Conservation (phyloP, 2,329 filamentous ascomycete species). For the Beauveria rudraprayagi region DNA sequence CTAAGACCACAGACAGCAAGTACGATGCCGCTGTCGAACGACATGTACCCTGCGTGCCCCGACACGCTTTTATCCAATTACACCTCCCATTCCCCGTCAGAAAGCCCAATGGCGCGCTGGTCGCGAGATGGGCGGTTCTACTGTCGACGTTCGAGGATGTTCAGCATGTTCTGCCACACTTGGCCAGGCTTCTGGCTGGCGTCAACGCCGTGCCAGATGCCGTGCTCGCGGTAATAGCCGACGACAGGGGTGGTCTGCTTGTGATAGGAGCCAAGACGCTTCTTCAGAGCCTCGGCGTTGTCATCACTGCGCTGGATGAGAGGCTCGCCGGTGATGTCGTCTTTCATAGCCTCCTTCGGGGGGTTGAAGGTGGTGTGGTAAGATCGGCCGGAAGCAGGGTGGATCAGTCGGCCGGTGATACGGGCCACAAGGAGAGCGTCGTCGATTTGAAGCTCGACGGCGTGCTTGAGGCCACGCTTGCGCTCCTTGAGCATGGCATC, state of each 20-base stretch:
- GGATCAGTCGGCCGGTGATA: slow-evolving; percentile 91
- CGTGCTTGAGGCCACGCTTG: slow-evolving; percentile 83
- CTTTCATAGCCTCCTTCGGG: slow-evolving; percentile 86
- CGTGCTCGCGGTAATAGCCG: slow-evolving; percentile 92
- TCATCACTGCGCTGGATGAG: slow-evolving; percentile 94
- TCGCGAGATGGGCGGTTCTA: slow-evolving; percentile 13
- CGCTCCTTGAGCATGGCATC: slow-evolving; percentile 80
- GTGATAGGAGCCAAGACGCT: slow-evolving; percentile 90
- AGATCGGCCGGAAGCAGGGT: slow-evolving; percentile 90
- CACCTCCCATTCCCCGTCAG: neutral
- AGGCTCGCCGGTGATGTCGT: slow-evolving; percentile 94
- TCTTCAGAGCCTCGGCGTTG: slow-evolving; percentile 92
- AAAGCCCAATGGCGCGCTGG: neutral
- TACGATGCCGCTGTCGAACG: neutral
- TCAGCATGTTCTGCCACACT: slow-evolving; percentile 89
- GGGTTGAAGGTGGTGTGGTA: slow-evolving; percentile 99
- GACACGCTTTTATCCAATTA: slow-evolving; percentile 12
- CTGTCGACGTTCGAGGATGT: slow-evolving; percentile 64
- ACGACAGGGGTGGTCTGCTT: slow-evolving; percentile 88
- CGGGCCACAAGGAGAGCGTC: slow-evolving; percentile 87
- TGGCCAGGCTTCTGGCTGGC: slow-evolving; percentile 91
- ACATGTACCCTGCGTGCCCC: neutral
- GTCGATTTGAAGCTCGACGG: slow-evolving; percentile 94
- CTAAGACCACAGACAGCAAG: slow-evolving; percentile 10
- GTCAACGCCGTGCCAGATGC: slow-evolving; percentile 94